phyloP scores from a whole-genome alignment of 805 yeast species.

The Spathaspora arborariae region DNA sequence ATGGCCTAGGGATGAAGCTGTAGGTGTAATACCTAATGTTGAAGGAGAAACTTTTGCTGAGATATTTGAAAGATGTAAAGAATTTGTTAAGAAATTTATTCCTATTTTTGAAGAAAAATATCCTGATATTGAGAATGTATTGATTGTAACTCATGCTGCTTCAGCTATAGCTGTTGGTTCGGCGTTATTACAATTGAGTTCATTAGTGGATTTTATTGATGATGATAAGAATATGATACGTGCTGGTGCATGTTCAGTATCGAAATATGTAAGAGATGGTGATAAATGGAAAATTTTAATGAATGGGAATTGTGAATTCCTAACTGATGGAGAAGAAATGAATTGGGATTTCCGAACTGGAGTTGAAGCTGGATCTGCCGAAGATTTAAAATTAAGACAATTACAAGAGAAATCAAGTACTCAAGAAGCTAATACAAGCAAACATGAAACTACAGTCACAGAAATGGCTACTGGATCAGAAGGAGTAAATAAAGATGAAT shows the following conservation, averaged over 20 bases:
- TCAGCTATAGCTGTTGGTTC: constrained; percentile 85
- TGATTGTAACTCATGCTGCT: constrained; percentile 92
- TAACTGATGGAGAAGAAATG: constrained; percentile 84
- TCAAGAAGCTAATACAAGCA: background rate
- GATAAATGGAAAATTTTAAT: constrained; percentile 55
- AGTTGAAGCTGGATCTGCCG: constrained; percentile 88
- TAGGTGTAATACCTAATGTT: constrained; percentile 57
- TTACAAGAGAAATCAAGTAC: constrained; percentile 13
- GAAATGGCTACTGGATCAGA: constrained; percentile 13
- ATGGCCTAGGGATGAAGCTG: constrained; percentile 47
- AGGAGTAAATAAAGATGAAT: constrained; percentile 15
- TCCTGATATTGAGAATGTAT: constrained; percentile 59
- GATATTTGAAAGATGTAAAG: constrained; percentile 57
- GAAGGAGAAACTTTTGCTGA: constrained; percentile 74
- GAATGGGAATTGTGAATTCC: constrained; percentile 73
- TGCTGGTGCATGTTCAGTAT: constrained; percentile 85
- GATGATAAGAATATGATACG: constrained; percentile 41
- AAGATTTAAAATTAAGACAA: constrained; percentile 62
- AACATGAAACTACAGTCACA: constrained; percentile 9
- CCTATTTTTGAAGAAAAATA: constrained; percentile 50
- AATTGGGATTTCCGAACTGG: constrained; percentile 79
- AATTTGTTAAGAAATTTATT: constrained; percentile 55
- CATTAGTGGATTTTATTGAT: constrained; percentile 51
- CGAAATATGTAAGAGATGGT: constrained; percentile 41
- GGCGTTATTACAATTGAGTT: constrained; percentile 53